Evolutionary conservation across 352 stramenopile species (phyloP), one percentile per base, ranked within the genome.

Genomic region (Blastocystis sp.): DNA sequence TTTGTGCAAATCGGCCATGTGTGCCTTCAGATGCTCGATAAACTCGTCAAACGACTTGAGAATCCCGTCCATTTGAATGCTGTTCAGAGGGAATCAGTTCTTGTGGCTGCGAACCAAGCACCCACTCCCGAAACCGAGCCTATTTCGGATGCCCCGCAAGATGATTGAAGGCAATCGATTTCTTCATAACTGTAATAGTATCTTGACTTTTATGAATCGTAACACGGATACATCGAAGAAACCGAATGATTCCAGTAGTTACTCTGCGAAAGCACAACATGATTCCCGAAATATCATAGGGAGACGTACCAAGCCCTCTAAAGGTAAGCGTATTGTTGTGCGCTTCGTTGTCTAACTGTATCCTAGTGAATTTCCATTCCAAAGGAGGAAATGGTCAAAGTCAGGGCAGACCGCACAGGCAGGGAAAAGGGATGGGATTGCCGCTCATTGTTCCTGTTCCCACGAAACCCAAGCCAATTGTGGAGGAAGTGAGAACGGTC

Each of bases 41-140:
- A 80, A 80, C 70, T 80, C 70, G 60, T 80, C 70, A 65, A 80
- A 80, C 48, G 70, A 62, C 14, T 19, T 11, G 7, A 65, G 21
- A 61, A 80, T 53, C 2, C 48, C 48, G 53, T 80, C 70, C 70
- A 80, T 80, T 53, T 40, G 19, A 71, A 40, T 7, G 11, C 28
- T 17, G 40, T 66, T 34, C 28, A 66, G n/a, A 66, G 40, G 7
- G 11, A 66, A 17, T 40, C 10, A 66, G 28, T 34, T 34, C 28
- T 34, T 34, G 28, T 34, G 28, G 28, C 28, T 34, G 28, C 0
- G 28, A 34, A 34, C 28, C 28, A 34, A 34, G 48, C 5, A 56
- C 48, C 5, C 5, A 14, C 48, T 56, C 48, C 48, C 5, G 48
- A 56, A 56, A 56, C 5, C 48, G 48, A 14, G 14, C 48, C 48